These are phyloP conservation scores for Pythium guiyangense DNA, from an alignment of 352 stramenopile species.

Conservation along the genomic window DNA sequence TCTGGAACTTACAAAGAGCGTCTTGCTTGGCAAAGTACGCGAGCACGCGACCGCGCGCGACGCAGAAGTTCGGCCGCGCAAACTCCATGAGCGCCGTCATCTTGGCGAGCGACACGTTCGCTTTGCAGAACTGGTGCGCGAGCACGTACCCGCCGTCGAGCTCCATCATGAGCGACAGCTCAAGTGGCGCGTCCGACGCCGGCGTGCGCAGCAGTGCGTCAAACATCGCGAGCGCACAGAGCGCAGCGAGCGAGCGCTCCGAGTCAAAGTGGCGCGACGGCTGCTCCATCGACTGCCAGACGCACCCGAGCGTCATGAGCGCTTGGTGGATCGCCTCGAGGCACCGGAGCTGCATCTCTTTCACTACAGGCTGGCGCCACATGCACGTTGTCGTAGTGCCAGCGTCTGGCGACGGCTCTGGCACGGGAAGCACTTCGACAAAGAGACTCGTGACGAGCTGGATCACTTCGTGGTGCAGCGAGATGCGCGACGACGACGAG, in stretches of 20 bases:
- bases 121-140: slow-evolving; percentile 81
- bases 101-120: slow-evolving; percentile 75
- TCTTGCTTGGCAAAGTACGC: slow-evolving; percentile 79
- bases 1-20: slow-evolving; percentile 40
- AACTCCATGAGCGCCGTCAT: slow-evolving; percentile 84
- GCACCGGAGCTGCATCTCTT: slow-evolving; percentile 80
- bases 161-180: slow-evolving; percentile 80
- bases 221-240: slow-evolving; percentile 79
- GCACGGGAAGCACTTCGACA: slow-evolving; percentile 80
- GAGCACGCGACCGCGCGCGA: slow-evolving; percentile 67
- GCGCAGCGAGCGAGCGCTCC: slow-evolving; percentile 67
- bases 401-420: slow-evolving; percentile 23
- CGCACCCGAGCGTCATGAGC: slow-evolving; percentile 73
- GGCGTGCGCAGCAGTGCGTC: slow-evolving; percentile 78
- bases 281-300: slow-evolving; percentile 88
- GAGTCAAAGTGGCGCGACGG: slow-evolving; percentile 85
- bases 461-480: slow-evolving; percentile 86
- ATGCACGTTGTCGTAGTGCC: slow-evolving; percentile 34
- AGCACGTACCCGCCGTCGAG: slow-evolving; percentile 79
- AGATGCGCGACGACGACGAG: slow-evolving; percentile 88
- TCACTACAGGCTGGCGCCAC: slow-evolving; percentile 64
- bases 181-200: slow-evolving; percentile 64
- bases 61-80: slow-evolving; percentile 64
- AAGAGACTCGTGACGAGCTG: slow-evolving; percentile 80
- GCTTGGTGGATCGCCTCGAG: slow-evolving; percentile 72